Base-by-base conservation (phyloP, 2,329 filamentous ascomycete genomes). In the Madurella fahalii region DNA sequence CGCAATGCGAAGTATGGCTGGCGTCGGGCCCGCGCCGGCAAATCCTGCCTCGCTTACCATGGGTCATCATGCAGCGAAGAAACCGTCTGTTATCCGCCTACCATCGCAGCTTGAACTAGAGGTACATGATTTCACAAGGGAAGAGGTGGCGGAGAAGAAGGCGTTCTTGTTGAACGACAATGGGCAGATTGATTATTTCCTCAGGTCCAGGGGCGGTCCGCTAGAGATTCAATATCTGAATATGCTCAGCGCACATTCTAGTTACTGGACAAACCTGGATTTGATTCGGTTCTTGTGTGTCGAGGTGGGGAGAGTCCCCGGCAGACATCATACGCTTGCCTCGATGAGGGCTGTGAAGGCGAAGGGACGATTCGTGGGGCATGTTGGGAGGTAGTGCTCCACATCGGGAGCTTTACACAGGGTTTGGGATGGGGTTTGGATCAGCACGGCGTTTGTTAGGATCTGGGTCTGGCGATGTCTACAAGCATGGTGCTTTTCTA, bases 201-300 rank as follows among this genome's bases (percentile, higher is more conserved):
- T 99, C 47, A 84, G 84, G 47, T 91, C 90, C 8, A 89, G 90
- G 0, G 87, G 89, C 1, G 94, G 94, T 0, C 87, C 92, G 4
- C 75, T 99, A 37, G 94, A 96, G 71, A 91, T 96, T 20, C 92
- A 97, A 71, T 99, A 99, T 68, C 72, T 97, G 37, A 96, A 95
- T 62, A 99, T 99, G 94, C 74, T 99, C 52, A 89, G 90, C 54
- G 94, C 94, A 9, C 94, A 99, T 71, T 91, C 89, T 53, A 93
- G 89, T 68, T 99, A 99, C 70, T 99, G 94, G 94, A 80, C 84
- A 2, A 85, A 88, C 64, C 82, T 77, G 30, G 94, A 97, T 68
- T 92, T 99, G 68, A 85, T 95, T n/a, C 77, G 92, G 43, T 86
- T 97, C 76, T 72, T 97, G 47, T 95, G 95, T 42, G 77, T 93